These are phyloP conservation scores for Luffa aegyptiaca DNA, from an alignment of 306 rosid genomes.

Conservation along the genomic window DNA sequence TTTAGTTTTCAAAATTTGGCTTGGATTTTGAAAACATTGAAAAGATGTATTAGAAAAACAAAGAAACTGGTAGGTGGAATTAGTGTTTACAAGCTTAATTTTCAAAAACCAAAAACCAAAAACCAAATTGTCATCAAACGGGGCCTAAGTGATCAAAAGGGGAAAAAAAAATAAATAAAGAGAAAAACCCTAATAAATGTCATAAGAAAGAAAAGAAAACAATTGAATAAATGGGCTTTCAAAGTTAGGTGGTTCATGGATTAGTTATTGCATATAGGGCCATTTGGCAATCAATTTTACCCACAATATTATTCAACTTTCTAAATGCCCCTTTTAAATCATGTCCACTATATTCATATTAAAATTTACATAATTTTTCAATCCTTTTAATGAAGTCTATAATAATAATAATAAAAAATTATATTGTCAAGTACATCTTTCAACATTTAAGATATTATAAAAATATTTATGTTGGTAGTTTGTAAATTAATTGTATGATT, in stretches of 20 bases:
- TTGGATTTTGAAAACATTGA: no score
- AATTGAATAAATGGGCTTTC: conserved; percentile 4
- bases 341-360: background rate
- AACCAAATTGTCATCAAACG: no score
- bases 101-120: no score
- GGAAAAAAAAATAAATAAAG: background rate
- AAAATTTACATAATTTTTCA: background rate
- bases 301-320: background rate
- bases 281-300: background rate
- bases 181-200: background rate
- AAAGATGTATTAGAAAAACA: no score
- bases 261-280: background rate
- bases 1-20: no score
- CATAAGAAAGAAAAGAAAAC: background rate
- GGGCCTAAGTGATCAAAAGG: background rate
- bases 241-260: background rate
- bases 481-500: background rate
- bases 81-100: no score
- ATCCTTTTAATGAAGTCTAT: background rate
- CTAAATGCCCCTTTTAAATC: background rate
- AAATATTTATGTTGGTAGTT: background rate
- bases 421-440: background rate
- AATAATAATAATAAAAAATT: background rate
- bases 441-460: background rate
- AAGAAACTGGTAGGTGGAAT: no score